Evolutionary conservation across 2,329 filamentous ascomycete genomes (phyloP), one percentile per base, ranked within the genome.

Genomic region (Phoma sp.): DNA sequence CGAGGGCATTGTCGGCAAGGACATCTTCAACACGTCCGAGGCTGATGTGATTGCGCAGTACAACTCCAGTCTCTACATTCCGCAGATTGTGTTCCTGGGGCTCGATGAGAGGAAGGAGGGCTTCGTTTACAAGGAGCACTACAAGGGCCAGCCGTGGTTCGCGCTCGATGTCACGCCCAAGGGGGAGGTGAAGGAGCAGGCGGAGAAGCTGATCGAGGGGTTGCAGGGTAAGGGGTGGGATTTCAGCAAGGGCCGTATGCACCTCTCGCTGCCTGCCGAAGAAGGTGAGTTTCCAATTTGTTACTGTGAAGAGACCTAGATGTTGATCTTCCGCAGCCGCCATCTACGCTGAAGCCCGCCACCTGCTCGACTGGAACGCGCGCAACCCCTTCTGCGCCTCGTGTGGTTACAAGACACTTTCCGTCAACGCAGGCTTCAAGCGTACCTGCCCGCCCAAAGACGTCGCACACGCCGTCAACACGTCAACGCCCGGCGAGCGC

Each of bases 361-460:
- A 92, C 40, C 82, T 97, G 24, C 81, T 96, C 32, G 95, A 98
- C 79, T 99, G 95, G 95, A 98, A 99, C 78, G 83, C 83, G 24
- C 89, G 94, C 46, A 96, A 96, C 77, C 90, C 89, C 27, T 99
- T 92, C 81, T 99, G 95, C 75, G 92, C 88, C 29, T 88, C 89
- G 51, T 99, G 95, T 76, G 94, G 95, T 31, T 85, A 90, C 69
- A 86, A 84, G 22, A 98, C 92, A 0, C 80, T 97, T 57, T 89
- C 88, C 17, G 81, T 91, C 24, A 88, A 93, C 67, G 89, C 87
- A 4, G 91, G 91, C 43, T 92, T 89, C 72, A 96, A 96, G 78
- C 86, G 91, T 40, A 83, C 87, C 7, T 96, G 91, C 70, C 90
- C 91, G 7, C 84, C 89, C 0, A 86, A 84, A 1, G 91, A 95